Conservation (phyloP, 371 early-diverging fungal genomes). For the Nematocida homosporus region DNA sequence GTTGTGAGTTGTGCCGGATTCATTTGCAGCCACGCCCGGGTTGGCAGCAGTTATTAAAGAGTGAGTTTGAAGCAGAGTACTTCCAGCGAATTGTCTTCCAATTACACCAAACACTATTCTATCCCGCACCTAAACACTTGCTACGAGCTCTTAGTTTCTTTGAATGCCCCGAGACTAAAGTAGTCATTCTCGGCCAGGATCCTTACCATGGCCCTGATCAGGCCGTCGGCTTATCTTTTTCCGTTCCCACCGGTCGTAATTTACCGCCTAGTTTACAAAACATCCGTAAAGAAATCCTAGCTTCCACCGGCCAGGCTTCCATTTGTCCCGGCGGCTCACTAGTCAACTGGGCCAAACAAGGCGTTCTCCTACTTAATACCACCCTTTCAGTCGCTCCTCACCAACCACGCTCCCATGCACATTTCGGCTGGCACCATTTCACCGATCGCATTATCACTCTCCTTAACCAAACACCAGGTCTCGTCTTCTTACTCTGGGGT, state of each 20-base stretch:
- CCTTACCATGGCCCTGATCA: constrained; percentile 86
- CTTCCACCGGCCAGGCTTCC: constrained; percentile 69
- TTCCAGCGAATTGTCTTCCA: constrained; percentile 46
- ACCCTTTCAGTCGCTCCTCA: constrained; percentile 79
- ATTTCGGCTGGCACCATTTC: constrained; percentile 80
- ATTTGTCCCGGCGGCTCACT: constrained; percentile 70
- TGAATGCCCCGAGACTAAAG: constrained; percentile 59
- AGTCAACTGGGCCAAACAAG: constrained; percentile 77
- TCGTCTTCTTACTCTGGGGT: constrained; percentile 97
- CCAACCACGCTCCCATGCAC: constrained; percentile 78
- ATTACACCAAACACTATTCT: constrained; percentile 56
- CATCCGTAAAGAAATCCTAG: constrained; percentile 78
- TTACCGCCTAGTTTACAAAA: constrained; percentile 83
- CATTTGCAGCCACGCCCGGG: background rate
- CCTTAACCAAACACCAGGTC: constrained; percentile 71
- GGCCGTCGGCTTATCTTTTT: constrained; percentile 75
- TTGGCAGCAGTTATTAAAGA: constrained; percentile 55
- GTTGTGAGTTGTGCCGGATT: constrained; percentile 25
- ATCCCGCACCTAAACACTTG: constrained; percentile 56
- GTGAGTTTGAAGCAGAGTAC: constrained; percentile 64
- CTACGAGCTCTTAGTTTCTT: constrained; percentile 60
- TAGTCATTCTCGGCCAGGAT: constrained; percentile 71
- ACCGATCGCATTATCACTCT: constrained; percentile 77
- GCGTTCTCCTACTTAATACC: constrained; percentile 87
- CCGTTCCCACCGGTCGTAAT: constrained; percentile 73